Evolutionary conservation across 2,329 filamentous ascomycete species (phyloP).

Genomic region (Cercospora sesami): DNA sequence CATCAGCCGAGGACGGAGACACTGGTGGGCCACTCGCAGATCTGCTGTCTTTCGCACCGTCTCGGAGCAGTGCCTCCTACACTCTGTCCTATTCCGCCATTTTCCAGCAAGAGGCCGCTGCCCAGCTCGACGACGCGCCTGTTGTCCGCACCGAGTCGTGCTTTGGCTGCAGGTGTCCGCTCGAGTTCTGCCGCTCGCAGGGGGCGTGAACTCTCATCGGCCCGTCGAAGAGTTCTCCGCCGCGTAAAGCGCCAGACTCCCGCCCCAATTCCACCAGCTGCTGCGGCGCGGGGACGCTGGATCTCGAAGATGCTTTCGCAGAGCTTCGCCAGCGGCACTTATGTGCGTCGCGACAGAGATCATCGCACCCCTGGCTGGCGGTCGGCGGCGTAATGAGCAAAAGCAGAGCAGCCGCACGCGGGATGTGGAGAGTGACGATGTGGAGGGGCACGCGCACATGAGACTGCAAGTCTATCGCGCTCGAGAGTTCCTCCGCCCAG

Average conservation of each 20-base stretch:
- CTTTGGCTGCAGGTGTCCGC: background rate
- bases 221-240: constrained; percentile 3
- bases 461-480: constrained; percentile 1
- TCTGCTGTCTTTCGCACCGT: constrained; percentile 6
- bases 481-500: constrained; percentile 5
- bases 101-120: background rate
- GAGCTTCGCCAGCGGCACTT: background rate
- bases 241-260: constrained; percentile 1
- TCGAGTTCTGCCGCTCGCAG: background rate
- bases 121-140: background rate
- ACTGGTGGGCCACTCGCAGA: background rate
- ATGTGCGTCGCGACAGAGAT: background rate
- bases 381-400: background rate
- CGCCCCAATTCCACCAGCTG: constrained; percentile 5
- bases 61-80: background rate
- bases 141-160: background rate
- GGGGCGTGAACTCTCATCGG: background rate
- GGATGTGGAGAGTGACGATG: constrained; percentile 17
- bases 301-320: background rate
- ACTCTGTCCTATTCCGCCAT: background rate
- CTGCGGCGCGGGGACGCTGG: background rate
- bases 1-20: background rate
- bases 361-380: background rate
- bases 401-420: background rate
- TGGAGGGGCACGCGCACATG: constrained; percentile 13